These are phyloP conservation scores for Cladophialophora chaetospira DNA, from an alignment of 2,329 filamentous ascomycete genomes.

Conservation along the genomic window DNA sequence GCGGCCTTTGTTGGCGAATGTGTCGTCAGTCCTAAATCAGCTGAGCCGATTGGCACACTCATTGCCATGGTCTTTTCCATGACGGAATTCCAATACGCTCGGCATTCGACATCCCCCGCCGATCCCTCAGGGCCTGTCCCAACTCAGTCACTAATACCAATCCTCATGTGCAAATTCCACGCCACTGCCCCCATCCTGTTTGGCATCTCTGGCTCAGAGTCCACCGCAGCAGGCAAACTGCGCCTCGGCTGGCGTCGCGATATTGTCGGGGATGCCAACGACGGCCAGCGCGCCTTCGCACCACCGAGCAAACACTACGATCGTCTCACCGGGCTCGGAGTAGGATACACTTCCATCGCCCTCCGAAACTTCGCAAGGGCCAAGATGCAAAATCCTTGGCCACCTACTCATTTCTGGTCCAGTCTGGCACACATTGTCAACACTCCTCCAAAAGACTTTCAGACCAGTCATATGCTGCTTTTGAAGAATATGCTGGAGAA, in stretches of 20 bases:
- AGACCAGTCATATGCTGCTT: conserved; percentile 72
- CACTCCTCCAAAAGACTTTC: conserved; percentile 66
- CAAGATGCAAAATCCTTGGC: conserved; percentile 69
- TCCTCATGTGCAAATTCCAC: conserved; percentile 84
- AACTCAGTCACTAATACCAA: conserved; percentile 71
- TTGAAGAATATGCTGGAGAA: conserved; percentile 69
- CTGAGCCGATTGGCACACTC: conserved; percentile 78
- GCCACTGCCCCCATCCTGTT: conserved; percentile 81
- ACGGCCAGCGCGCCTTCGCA: conserved; percentile 55
- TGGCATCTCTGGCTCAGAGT: conserved; percentile 75
- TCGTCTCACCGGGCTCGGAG: conserved; percentile 79
- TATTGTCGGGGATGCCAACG: conserved; percentile 47
- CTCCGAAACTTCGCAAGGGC: conserved; percentile 78
- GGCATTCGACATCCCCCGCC: conserved; percentile 12
- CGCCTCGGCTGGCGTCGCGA: conserved; percentile 75
- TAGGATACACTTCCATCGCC: conserved; percentile 80
- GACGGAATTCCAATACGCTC: conserved; percentile 54
- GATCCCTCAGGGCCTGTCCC: conserved; percentile 50
- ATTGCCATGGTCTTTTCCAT: conserved; percentile 73
- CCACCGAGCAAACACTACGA: conserved; percentile 74
- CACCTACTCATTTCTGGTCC: conserved; percentile 79
- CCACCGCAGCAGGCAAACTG: conserved; percentile 65
- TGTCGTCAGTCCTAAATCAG: conserved; percentile 63
- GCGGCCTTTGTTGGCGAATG: conserved; percentile 70
- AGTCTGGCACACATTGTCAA: conserved; percentile 75